Evolutionary conservation across 2,329 filamentous ascomycete species (phyloP).

Genomic region (Sporothrix curviconia): DNA sequence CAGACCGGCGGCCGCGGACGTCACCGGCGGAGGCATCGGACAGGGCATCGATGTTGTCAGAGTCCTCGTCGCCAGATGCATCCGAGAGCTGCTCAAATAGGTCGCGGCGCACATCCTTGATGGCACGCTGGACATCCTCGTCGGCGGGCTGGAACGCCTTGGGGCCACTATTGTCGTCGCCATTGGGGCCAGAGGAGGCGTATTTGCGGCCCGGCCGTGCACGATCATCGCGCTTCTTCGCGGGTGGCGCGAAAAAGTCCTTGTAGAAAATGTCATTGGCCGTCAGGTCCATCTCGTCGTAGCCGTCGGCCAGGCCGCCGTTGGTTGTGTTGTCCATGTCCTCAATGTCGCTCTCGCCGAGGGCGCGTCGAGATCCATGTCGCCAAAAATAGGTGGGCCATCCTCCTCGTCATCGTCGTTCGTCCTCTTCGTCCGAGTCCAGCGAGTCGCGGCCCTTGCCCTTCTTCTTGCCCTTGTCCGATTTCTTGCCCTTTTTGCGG

Average conservation of each 20-base stretch:
- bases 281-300: conserved; percentile 43
- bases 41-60: conserved; percentile 40
- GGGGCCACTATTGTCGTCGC: conserved; percentile 17
- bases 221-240: conserved; percentile 59
- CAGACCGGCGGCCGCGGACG: conserved; percentile 67
- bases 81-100: conserved; percentile 77
- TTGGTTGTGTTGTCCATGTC: conserved; percentile 52
- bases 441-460: conserved; percentile 7
- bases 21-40: conserved; percentile 61
- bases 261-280: conserved; percentile 86
- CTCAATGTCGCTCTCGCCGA: conserved; percentile 64
- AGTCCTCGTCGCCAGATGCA: conserved; percentile 33
- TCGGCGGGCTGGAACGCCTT: conserved; percentile 44
- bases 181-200: conserved; percentile 52
- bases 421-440: conserved; percentile 19
- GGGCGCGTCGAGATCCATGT: conserved; percentile 66
- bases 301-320: conserved; percentile 36
- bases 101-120: conserved; percentile 75
- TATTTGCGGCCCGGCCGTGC: conserved; percentile 34
- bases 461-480: conserved; percentile 25
- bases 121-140: conserved; percentile 71
- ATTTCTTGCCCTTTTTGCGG: conserved; percentile 15
- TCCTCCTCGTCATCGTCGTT: conserved; percentile 60
- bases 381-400: conserved; percentile 74
- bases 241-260: conserved; percentile 87